Evolutionary conservation across 176 grass and related monocot species (phyloP).

Genomic region (Carex kokanica): DNA sequence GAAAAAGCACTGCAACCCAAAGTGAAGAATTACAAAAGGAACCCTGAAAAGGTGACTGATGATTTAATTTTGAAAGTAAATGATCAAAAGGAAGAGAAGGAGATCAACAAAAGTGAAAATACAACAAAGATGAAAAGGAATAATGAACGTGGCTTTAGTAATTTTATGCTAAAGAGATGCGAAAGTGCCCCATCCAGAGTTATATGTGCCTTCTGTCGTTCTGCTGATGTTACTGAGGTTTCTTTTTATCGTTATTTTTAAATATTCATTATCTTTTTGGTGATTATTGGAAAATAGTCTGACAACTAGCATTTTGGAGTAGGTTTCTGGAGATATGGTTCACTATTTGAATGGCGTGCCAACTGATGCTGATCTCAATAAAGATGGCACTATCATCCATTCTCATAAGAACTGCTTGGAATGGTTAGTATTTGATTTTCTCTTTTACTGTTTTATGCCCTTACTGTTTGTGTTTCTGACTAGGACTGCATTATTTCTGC

Average conservation of each 20-base stretch:
- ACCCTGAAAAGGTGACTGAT: slow-evolving; percentile 8
- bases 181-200: slow-evolving; percentile 36
- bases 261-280: slow-evolving; percentile 8
- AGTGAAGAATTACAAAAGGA: background rate
- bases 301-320: slow-evolving; percentile 9
- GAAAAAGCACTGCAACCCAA: slow-evolving; percentile 18
- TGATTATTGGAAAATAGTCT: background rate
- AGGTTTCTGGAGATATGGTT: slow-evolving; percentile 90
- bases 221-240: slow-evolving; percentile 66
- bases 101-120: slow-evolving; percentile 8
- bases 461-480: background rate
- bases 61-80: background rate
- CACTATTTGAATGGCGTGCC: slow-evolving; percentile 67
- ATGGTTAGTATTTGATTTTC: slow-evolving; percentile 41
- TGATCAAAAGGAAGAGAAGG: slow-evolving; percentile 13
- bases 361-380: slow-evolving; percentile 45
- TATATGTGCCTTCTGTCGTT: slow-evolving; percentile 79
- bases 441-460: background rate
- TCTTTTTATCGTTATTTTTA: background rate
- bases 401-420: slow-evolving; percentile 88
- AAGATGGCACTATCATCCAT: slow-evolving; percentile 48
- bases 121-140: slow-evolving; percentile 8
- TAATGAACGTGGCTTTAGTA: background rate
- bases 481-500: background rate
- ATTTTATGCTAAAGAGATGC: slow-evolving; percentile 52